A percentile compares a stretch with the other conserved stretches of the same genome.
phyloP scores from a whole-genome alignment of 2,329 filamentous ascomycete species.

The Magnaporthiopsis rhizophila region DNA sequence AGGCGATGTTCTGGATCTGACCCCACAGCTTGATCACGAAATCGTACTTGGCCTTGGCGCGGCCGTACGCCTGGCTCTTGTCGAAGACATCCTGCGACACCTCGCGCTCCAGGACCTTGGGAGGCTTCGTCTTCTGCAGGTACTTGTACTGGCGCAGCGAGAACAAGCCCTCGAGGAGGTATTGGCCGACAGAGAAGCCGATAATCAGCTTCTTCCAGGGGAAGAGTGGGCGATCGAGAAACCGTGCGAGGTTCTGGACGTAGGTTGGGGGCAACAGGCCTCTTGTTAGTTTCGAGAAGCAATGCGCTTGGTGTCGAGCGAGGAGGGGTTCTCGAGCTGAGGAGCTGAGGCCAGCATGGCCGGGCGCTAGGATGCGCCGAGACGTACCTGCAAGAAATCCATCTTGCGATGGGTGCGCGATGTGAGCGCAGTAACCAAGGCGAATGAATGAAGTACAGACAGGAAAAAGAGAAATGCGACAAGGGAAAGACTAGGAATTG shows the following conservation, averaged over 20 bases:
- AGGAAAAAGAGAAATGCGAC: constrained; percentile 1
- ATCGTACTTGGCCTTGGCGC: constrained; percentile 87
- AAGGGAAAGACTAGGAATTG: neutral
- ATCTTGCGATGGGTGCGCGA: constrained; percentile 22
- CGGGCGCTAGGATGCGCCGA: neutral
- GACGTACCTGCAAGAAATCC: constrained; percentile 35
- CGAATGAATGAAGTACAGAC: neutral
- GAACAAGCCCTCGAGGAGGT: constrained; percentile 81
- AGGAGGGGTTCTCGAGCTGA: neutral
- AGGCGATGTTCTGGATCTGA: constrained; percentile 80
- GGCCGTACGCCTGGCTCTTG: constrained; percentile 92
- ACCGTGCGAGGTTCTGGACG: constrained; percentile 64
- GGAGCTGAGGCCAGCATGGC: neutral
- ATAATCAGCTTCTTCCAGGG: constrained; percentile 97
- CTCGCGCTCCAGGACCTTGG: constrained; percentile 80
- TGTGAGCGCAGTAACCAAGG: neutral
- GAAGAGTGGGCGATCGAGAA: constrained; percentile 85
- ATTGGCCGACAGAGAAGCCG: constrained; percentile 88
- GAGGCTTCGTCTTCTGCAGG: constrained; percentile 69
- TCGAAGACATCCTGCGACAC: constrained; percentile 87
- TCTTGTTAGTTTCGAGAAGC: neutral
- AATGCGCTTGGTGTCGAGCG: neutral
- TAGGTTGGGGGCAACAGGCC: constrained; percentile 6
- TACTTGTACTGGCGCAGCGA: constrained; percentile 85
- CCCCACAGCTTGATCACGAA: constrained; percentile 74